Evolutionary conservation across 1,139 yeast species (phyloP).

Genomic region (Blastobotrys aristatus): DNA sequence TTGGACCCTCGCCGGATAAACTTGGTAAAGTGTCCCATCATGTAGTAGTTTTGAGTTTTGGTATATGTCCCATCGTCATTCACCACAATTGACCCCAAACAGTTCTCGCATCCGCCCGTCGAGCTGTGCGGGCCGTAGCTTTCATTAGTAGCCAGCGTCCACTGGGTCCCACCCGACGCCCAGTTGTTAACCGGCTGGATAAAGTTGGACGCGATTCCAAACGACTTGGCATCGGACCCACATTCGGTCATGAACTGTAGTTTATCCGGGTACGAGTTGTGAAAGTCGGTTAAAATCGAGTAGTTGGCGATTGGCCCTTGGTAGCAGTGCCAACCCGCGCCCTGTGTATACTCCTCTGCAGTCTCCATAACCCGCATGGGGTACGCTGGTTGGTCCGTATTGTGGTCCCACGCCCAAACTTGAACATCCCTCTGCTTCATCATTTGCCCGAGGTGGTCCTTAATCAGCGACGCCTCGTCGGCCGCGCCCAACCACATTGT

Average conservation of each 20-base stretch:
- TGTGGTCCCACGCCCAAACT: constrained; percentile 16
- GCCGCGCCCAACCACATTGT: constrained; percentile 12
- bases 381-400: constrained; percentile 12
- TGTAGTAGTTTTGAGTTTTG: constrained; percentile 14
- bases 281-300: constrained; percentile 13
- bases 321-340: constrained; percentile 20
- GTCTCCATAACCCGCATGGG: constrained; percentile 12
- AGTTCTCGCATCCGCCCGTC: constrained; percentile 14
- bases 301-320: constrained; percentile 11
- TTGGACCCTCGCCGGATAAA: constrained; percentile 20
- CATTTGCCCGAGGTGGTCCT: constrained; percentile 7
- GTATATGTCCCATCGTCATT: constrained; percentile 7
- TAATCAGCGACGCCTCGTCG: constrained; percentile 9
- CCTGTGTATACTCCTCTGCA: constrained; percentile 13
- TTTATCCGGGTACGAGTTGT: constrained; percentile 10
- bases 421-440: constrained; percentile 12
- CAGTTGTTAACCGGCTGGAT: constrained; percentile 14
- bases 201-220: constrained; percentile 14
- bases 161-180: constrained; percentile 14
- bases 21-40: constrained; percentile 20
- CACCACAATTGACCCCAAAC: constrained; percentile 15
- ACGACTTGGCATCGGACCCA: constrained; percentile 1
- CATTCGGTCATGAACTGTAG: constrained; percentile 17
- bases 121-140: constrained; percentile 14
- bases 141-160: constrained; percentile 15